Percentiles rank a stretch among this genome's conserved stretches.
phyloP scores from a whole-genome alignment of 441 rosid species.

The Theobroma grandiflorum region DNA sequence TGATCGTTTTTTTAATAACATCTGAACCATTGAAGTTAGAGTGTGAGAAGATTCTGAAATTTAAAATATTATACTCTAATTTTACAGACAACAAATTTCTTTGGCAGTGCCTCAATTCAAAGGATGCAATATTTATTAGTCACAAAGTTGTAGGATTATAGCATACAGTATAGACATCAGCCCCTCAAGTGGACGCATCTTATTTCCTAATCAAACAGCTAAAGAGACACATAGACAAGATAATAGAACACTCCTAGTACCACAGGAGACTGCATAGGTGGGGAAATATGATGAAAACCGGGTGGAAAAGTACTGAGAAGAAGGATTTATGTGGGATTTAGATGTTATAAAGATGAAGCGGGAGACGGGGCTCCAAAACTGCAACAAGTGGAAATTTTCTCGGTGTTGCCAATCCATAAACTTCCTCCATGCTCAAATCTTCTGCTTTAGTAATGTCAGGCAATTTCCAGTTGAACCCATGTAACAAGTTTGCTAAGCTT shows the following conservation, averaged over 20 bases:
- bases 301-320: neutral
- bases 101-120: too few relatives aligned
- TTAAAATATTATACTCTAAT: too few relatives aligned
- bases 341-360: slow-evolving; percentile 28
- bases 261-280: neutral
- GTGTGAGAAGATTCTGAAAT: too few relatives aligned
- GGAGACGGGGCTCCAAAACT: slow-evolving; percentile 38
- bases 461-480: slow-evolving; percentile 25
- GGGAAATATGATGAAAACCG: too few relatives aligned
- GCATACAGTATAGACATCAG: too few relatives aligned
- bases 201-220: neutral
- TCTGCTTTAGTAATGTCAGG: slow-evolving; percentile 22
- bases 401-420: slow-evolving; percentile 39
- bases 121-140: too few relatives aligned
- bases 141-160: too few relatives aligned
- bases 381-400: slow-evolving; percentile 37
- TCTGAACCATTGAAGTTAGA: too few relatives aligned
- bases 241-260: neutral
- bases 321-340: neutral
- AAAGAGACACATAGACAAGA: neutral
- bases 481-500: slow-evolving; percentile 24
- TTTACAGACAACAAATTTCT: too few relatives aligned
- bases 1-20: too few relatives aligned
- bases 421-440: slow-evolving; percentile 40
- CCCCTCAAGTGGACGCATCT: neutral